Evolutionary conservation across 2,329 filamentous ascomycete species (phyloP).

Genomic region (Waltergamsia citrina): DNA sequence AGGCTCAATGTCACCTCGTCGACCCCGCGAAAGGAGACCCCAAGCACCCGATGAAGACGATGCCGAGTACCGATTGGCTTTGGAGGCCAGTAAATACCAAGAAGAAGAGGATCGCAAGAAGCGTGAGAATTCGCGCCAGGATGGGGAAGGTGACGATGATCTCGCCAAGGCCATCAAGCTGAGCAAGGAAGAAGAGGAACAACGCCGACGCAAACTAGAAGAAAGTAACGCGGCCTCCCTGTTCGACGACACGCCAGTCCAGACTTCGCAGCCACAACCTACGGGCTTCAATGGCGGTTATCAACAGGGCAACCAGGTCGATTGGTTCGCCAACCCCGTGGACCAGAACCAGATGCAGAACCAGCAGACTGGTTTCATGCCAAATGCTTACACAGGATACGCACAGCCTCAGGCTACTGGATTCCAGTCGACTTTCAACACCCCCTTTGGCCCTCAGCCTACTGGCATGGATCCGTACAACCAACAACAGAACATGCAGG

Average conservation of each 20-base stretch:
- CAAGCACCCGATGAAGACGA: conserved; percentile 66
- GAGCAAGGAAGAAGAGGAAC: conserved; percentile 89
- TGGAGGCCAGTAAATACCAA: conserved; percentile 91
- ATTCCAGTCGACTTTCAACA: conserved; percentile 50
- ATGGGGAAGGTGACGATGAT: conserved; percentile 60
- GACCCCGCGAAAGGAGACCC: conserved; percentile 37
- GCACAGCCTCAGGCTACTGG: conserved; percentile 37
- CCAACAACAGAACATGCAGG: conserved; percentile 36
- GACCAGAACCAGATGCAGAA: conserved; percentile 64
- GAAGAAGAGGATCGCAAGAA: conserved; percentile 81
- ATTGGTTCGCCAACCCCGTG: conserved; percentile 95
- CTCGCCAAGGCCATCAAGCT: conserved; percentile 90
- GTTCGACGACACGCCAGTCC: conserved; percentile 71
- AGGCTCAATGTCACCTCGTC: conserved; percentile 21
- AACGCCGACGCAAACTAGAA: conserved; percentile 73
- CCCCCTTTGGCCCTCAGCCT: conserved; percentile 51
- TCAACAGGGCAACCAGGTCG: conserved; percentile 90
- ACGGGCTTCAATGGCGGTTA: conserved; percentile 96
- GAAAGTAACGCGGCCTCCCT: conserved; percentile 81
- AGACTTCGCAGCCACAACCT: conserved; percentile 56
- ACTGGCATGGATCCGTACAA: conserved; percentile 61
- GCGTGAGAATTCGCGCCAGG: conserved; percentile 48
- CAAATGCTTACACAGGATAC: conserved; percentile 46
- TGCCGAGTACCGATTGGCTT: conserved; percentile 77
- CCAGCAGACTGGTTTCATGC: conserved; percentile 68